Conservation (phyloP, 805 yeast genomes). For the Schwanniomyces sp. region DNA sequence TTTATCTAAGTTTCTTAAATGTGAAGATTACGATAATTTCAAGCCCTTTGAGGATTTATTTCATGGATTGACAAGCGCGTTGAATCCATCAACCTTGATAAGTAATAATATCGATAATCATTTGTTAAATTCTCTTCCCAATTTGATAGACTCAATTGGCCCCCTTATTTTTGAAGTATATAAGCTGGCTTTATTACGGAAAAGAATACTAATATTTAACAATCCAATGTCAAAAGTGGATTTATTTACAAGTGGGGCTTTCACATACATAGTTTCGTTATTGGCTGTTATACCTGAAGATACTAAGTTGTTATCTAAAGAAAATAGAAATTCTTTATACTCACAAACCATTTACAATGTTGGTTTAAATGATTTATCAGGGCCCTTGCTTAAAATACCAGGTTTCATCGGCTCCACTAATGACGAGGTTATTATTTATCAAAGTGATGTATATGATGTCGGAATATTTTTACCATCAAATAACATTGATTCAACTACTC, state of each 20-base stretch:
- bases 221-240: conserved; percentile 17
- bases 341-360: conserved; percentile 60
- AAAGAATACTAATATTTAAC: conserved; percentile 51
- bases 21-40: conserved; percentile 15
- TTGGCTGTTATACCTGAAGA: conserved; percentile 66
- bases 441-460: conserved; percentile 49
- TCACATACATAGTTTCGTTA: conserved; percentile 57
- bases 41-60: conserved; percentile 15
- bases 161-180: conserved; percentile 65
- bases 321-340: conserved; percentile 13
- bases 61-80: conserved; percentile 9
- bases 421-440: conserved; percentile 63
- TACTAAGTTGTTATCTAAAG: conserved; percentile 23
- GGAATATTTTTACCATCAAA: conserved; percentile 26
- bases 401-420: conserved; percentile 63
- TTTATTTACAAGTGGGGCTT: conserved; percentile 35
- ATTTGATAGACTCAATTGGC: conserved; percentile 53
- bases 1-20: conserved; percentile 19
- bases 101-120: conserved; percentile 29
- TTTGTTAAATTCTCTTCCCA: conserved; percentile 42
- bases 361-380: conserved; percentile 53
- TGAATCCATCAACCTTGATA: neutral
- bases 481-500: conserved; percentile 13
- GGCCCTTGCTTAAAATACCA: conserved; percentile 11
- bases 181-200: conserved; percentile 61